Base-by-base conservation (phyloP, 2,329 filamentous ascomycete genomes). In the Aspergillus sp. region DNA sequence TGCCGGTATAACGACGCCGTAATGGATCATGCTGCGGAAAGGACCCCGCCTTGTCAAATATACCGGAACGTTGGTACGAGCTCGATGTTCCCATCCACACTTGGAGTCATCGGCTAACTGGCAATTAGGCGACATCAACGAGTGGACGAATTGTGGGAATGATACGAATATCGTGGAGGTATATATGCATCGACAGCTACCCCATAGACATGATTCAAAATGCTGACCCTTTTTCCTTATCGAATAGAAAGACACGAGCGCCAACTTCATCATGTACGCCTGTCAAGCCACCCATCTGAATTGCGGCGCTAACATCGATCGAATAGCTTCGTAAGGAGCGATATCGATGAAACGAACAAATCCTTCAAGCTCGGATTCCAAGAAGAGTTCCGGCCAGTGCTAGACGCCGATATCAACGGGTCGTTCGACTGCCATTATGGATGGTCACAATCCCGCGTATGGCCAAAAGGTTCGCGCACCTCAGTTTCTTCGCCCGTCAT, bases 351-450 rank as follows among this genome's bases (percentile, higher is more conserved):
- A 4, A 15, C 43, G 15, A 6, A 45, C 7, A 24, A 13, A 7
- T 44, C 48, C 12, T 52, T 41, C 34, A 52, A 56, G 18, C 11
- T 5, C 5, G 18, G 24, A 1, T 56, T 56, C 34, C 55, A 48
- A n/a, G 41, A 52, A 12, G 55, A 47, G 15, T 66, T 64, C 49
- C 42, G 41, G 17, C 53, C 57, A 2, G 38, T 61, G 4, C 47
- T 64, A 30, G 36, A 38, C 15, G 53, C 45, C 13, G 64, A 66
- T 42, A 56, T 66, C n/a, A 66, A 66, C 22, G 64, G 64, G n/a
- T 56, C 57, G 6, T 62, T 64, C 39, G 45, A 58, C 36, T 64
- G 64, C 44, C 55, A 58, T 12, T 64, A 64, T 36, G 18, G 43
- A 15, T 38, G 49, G 7, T 43, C 53, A 24, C 48, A 56, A 17